These are phyloP conservation scores for Plasmodium vinckei DNA, from an alignment of 169 alveolate species.

Conservation along the genomic window DNA sequence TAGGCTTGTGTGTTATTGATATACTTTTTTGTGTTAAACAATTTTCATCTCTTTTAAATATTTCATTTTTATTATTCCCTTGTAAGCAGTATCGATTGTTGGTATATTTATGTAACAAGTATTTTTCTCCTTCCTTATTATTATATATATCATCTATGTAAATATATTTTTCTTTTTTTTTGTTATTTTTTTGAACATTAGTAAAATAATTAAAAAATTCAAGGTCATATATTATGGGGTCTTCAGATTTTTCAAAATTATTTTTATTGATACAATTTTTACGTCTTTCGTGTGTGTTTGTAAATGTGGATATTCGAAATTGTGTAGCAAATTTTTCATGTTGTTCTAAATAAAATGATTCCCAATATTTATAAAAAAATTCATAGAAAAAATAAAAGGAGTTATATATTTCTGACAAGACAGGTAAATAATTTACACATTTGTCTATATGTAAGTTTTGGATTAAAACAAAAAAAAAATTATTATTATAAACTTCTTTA, in stretches of 20 bases:
- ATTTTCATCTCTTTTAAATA: not conserved
- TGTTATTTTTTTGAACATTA: constrained; percentile 3
- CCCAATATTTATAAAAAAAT: constrained; percentile 62
- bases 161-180: constrained; percentile 8
- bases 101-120: too few species aligned
- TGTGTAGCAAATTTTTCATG: too few species aligned
- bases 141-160: not conserved
- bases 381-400: constrained; percentile 55
- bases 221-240: constrained; percentile 14
- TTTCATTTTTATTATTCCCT: too few species aligned
- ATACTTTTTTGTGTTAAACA: not conserved
- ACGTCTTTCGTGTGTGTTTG: not conserved
- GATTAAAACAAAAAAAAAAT: constrained; percentile 39
- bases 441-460: constrained; percentile 65
- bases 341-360: constrained; percentile 19
- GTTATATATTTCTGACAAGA: constrained; percentile 53
- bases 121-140: not conserved
- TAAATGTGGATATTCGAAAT: not conserved
- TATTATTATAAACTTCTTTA: constrained; percentile 34
- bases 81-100: too few species aligned
- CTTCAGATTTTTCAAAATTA: not conserved
- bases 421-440: constrained; percentile 36
- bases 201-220: constrained; percentile 57
- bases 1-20: not conserved
- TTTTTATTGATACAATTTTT: not conserved